phyloP scores from a whole-genome alignment of 352 stramenopile genomes.

The Globisporangium canariense region DNA sequence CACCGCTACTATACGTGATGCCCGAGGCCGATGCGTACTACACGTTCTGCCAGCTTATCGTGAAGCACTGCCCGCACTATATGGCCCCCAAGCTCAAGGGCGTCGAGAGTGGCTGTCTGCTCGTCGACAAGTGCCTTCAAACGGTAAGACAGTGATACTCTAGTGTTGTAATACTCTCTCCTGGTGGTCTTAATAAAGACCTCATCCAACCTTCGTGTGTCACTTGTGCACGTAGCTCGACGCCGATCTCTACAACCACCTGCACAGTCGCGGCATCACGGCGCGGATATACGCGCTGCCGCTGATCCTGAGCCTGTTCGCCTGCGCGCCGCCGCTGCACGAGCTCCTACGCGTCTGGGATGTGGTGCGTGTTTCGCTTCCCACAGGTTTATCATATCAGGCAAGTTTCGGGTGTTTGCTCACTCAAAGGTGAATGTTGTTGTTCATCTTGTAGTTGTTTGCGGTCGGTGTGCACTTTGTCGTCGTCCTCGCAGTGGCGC shows the following conservation, averaged over 20 bases:
- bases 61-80: constrained; percentile 87
- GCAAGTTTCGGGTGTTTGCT: not conserved
- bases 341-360: constrained; percentile 90
- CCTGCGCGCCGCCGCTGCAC: constrained; percentile 85
- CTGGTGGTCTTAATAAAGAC: not conserved
- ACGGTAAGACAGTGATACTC: constrained; percentile 30
- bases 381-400: too few relatives aligned
- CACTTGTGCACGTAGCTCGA: constrained; percentile 37
- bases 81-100: constrained; percentile 86
- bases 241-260: constrained; percentile 75
- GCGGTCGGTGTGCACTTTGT: constrained; percentile 91
- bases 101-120: constrained; percentile 72
- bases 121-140: constrained; percentile 81
- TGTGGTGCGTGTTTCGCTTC: constrained; percentile 46
- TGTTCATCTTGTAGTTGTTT: constrained; percentile 55
- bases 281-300: constrained; percentile 86
- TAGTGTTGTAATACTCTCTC: not conserved
- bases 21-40: constrained; percentile 89
- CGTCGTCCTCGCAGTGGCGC: constrained; percentile 83
- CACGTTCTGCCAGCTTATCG: constrained; percentile 87
- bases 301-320: constrained; percentile 88
- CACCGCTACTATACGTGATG: constrained; percentile 90
- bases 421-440: not conserved
- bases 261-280: constrained; percentile 71
- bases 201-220: not conserved